Evolutionary conservation across 768 basidiomycete genomes (phyloP).

Genomic region (Neoboletus subvelutipes): DNA sequence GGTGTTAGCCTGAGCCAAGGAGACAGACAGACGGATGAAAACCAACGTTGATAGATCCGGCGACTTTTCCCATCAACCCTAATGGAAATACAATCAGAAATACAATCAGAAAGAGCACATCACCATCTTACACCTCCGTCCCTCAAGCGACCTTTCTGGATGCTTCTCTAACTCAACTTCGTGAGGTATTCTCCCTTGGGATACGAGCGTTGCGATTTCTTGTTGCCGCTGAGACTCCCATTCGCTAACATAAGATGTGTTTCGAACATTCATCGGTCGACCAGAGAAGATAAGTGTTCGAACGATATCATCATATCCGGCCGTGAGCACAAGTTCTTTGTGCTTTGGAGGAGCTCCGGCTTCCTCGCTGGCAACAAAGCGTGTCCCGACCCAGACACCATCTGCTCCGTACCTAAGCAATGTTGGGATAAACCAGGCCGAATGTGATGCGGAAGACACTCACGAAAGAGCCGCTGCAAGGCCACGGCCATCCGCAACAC

Average conservation of each 20-base stretch:
- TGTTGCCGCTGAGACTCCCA: slow-evolving; percentile 66
- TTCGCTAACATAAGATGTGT: slow-evolving; percentile 73
- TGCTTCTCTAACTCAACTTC: slow-evolving; percentile 66
- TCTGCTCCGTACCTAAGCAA: slow-evolving; percentile 68
- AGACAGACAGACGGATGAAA: neutral
- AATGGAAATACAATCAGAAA: slow-evolving; percentile 1
- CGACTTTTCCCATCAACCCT: slow-evolving; percentile 83
- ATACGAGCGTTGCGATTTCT: slow-evolving; percentile 59
- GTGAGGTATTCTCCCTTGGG: slow-evolving; percentile 71
- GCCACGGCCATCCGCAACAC: slow-evolving; percentile 79
- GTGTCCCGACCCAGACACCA: slow-evolving; percentile 87
- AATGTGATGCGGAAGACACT: slow-evolving; percentile 7
- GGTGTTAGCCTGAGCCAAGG: slow-evolving; percentile 1
- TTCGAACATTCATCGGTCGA: slow-evolving; percentile 78
- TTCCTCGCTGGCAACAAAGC: slow-evolving; percentile 81
- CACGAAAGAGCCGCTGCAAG: slow-evolving; percentile 74
- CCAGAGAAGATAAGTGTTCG: slow-evolving; percentile 76
- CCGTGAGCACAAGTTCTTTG: slow-evolving; percentile 63
- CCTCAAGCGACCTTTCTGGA: slow-evolving; percentile 63
- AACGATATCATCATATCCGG: slow-evolving; percentile 73
- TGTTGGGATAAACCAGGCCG: neutral
- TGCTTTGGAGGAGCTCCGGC: slow-evolving; percentile 76
- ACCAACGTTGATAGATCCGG: slow-evolving; percentile 63
- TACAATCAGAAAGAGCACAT: neutral
- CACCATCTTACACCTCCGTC: slow-evolving; percentile 52